Conservation (phyloP, 1,284 basidiomycete species). For the Tilletiopsis washingtonensis region DNA sequence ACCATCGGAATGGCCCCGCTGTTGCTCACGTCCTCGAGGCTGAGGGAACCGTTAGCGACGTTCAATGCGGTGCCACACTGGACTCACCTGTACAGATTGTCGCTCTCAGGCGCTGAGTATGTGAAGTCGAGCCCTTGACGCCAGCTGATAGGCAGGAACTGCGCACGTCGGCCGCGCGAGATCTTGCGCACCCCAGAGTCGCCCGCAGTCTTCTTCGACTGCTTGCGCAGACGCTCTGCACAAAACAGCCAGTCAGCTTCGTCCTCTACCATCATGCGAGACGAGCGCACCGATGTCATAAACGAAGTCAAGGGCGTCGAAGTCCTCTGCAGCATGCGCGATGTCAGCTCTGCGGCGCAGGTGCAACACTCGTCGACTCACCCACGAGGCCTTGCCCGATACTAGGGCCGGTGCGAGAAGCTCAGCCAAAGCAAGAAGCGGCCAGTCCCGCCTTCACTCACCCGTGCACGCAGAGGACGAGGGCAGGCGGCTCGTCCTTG, state of each 20-base stretch:
- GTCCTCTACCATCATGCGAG: background rate
- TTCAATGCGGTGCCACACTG: background rate
- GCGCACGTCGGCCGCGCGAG: constrained; percentile 6
- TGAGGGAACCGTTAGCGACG: too few species aligned
- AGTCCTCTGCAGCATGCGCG: too few species aligned
- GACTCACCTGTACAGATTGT: background rate
- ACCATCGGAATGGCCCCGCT: constrained; percentile 35
- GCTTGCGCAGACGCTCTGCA: constrained; percentile 5
- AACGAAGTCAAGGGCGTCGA: constrained; percentile 14
- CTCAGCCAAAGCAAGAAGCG: background rate
- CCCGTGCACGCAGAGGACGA: constrained; percentile 26
- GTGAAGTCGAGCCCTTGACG: constrained; percentile 7
- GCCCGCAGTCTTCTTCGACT: background rate
- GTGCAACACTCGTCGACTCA: too few species aligned
- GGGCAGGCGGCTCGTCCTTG: constrained; percentile 31
- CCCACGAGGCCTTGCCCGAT: constrained; percentile 2
- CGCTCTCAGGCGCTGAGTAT: constrained; percentile 1
- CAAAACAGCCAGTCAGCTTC: background rate
- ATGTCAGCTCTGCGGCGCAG: too few species aligned
- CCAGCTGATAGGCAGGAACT: constrained; percentile 17
- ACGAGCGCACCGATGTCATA: constrained; percentile 7
- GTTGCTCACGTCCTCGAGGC: constrained; percentile 11
- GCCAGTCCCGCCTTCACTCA: constrained; percentile 1
- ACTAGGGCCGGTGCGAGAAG: background rate
- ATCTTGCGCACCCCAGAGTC: constrained; percentile 7